Base-by-base conservation (phyloP, 2,329 filamentous ascomycete species). In the Cytospora leucostoma region DNA sequence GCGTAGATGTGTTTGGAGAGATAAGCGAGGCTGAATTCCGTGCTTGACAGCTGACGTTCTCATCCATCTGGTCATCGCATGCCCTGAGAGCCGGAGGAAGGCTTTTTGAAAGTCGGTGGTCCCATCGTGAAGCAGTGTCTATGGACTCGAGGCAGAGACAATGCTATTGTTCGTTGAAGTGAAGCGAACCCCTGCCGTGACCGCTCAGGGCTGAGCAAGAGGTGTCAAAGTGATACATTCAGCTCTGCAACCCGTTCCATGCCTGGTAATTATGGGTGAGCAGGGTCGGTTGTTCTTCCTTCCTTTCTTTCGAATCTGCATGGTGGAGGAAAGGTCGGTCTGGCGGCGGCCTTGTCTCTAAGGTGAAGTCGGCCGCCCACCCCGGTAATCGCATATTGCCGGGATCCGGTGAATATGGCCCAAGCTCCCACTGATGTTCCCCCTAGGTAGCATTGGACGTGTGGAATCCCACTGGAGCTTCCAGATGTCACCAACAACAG, bases 131-230 rank as follows among this genome's bases (percentile, higher is more conserved):
- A 27, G 2, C 27, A 19, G 27, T 19, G 15, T 47, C 3, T 15
- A 44, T 53, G 60, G 56, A 63, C 47, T 65, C 63, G 60, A 35
- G 21, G n/a, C 49, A 35, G 15, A 51, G 44, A 65, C 63, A 65
- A 63, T 53, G 56, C 60, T n/a, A 63, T 65, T 65, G 60, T 65
- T 35, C 34, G 32, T 37, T n/a, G n/a, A 32, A 47, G 17, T 21
- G 7, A 7, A 34, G n/a, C 19, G 32, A 3, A 33, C 15, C 61
- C 40, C 11, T 35, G 33, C 19, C 27, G 13, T 52, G 35, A 52
- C 19, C 21, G 13, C 33, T 56, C 34, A 51, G 19, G 15, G 34
- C 27, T 35, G 32, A 21, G 4, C 6, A 34, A 33, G 4, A n/a
- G 17, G 21, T 8, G 10, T 32, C 34, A 19, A n/a, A 52, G 49